A percentile compares a stretch with the other conserved stretches of the same genome.
These are phyloP conservation scores for Neovahlkampfia damariscottae DNA, from an alignment of 78 protist genomes.

Conservation along the genomic window DNA sequence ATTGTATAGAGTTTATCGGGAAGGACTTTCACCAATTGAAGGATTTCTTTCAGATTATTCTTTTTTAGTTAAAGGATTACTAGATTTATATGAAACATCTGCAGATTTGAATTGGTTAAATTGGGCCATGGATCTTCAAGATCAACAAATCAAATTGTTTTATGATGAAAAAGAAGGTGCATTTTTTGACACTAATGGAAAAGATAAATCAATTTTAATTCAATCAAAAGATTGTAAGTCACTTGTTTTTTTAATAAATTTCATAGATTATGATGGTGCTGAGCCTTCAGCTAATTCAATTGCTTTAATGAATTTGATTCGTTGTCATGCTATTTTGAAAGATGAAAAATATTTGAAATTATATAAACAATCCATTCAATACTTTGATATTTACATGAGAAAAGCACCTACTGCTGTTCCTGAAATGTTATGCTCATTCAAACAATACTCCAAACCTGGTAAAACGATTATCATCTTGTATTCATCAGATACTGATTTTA, in stretches of 20 bases:
- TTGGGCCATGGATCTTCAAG: conserved; percentile 23
- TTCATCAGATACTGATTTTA: background rate
- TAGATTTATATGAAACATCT: conserved; percentile 26
- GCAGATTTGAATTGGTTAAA: background rate
- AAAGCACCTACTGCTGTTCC: conserved; percentile 3
- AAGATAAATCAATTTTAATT: conserved; percentile 1
- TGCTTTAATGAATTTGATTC: background rate
- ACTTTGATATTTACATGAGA: background rate
- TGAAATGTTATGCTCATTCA: background rate
- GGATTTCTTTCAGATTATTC: conserved; percentile 53
- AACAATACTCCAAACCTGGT: background rate
- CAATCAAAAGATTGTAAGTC: background rate
- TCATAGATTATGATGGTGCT: conserved; percentile 41
- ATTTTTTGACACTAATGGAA: conserved; percentile 8
- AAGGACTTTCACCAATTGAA: conserved; percentile 30
- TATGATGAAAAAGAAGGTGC: conserved; percentile 8
- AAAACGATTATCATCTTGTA: background rate
- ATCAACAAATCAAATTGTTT: background rate
- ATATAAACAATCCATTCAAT: background rate
- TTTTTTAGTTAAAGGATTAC: conserved; percentile 44
- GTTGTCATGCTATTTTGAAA: background rate
- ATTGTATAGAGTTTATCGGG: conserved; percentile 33
- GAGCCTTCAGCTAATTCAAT: conserved; percentile 19
- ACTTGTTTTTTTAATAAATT: too few species aligned
- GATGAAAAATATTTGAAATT: background rate